Conservation (phyloP, 2,329 filamentous ascomycete species). For the Phaeoacremonium minimum region DNA sequence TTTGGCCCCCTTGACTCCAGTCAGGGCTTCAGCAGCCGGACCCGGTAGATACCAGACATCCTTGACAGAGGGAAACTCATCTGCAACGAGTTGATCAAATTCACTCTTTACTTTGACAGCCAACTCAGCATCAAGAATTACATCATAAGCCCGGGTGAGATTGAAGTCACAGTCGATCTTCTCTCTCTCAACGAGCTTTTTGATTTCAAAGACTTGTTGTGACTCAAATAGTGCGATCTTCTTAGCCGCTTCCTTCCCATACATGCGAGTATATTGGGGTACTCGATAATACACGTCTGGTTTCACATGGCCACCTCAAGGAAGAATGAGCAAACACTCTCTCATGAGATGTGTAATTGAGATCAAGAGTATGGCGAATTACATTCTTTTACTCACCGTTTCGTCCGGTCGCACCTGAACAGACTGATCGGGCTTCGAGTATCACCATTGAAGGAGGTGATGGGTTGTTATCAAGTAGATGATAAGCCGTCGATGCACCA, state of each 20-base stretch:
- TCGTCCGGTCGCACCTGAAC: slow-evolving; percentile 29
- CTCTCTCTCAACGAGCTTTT: slow-evolving; percentile 36
- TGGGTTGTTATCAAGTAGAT: slow-evolving; percentile 21
- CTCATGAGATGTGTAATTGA: background rate
- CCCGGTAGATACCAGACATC: slow-evolving; percentile 20
- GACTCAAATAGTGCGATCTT: slow-evolving; percentile 56
- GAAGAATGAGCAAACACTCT: too few species aligned
- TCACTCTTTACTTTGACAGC: slow-evolving; percentile 13
- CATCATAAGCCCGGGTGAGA: slow-evolving; percentile 29
- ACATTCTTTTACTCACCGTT: slow-evolving; percentile 21
- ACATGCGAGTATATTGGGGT: slow-evolving; percentile 3
- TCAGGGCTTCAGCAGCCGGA: slow-evolving; percentile 12
- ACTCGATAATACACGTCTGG: slow-evolving; percentile 8
- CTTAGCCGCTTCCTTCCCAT: slow-evolving; percentile 1
- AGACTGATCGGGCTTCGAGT: slow-evolving; percentile 26
- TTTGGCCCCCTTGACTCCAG: slow-evolving; percentile 28
- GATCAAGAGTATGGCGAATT: background rate
- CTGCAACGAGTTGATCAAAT: slow-evolving; percentile 21
- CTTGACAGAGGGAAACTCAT: slow-evolving; percentile 17
- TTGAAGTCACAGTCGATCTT: slow-evolving; percentile 25
- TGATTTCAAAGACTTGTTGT: slow-evolving; percentile 19
- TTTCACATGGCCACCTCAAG: slow-evolving; percentile 5
- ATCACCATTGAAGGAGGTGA: slow-evolving; percentile 17
- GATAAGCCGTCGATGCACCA: slow-evolving; percentile 35
- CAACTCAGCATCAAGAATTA: slow-evolving; percentile 21